phyloP scores from a whole-genome alignment of 176 grass and related monocot species.

The Triticum dicoccoides region DNA sequence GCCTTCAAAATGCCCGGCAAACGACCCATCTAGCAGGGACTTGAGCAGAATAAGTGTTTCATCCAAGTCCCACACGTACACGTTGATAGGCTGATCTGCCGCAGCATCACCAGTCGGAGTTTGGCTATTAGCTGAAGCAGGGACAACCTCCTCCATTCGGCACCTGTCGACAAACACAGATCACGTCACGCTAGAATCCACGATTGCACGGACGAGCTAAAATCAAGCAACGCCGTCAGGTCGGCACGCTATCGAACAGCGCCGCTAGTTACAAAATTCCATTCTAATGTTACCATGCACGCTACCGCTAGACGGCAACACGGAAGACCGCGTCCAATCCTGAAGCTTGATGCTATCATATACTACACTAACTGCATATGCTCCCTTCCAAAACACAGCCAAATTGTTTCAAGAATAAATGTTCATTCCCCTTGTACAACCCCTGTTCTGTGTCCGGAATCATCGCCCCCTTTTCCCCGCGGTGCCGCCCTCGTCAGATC shows the following conservation, averaged over 20 bases:
- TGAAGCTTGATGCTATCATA: background rate
- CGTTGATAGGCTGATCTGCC: slow-evolving; percentile 33
- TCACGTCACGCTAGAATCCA: background rate
- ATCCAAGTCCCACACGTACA: slow-evolving; percentile 97
- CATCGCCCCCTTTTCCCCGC: background rate
- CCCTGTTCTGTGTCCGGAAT: background rate
- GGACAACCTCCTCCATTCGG: slow-evolving; percentile 22
- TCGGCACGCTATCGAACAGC: background rate
- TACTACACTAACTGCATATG: background rate
- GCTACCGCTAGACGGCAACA: background rate
- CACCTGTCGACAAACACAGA: slow-evolving; percentile 1
- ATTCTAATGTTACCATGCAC: background rate
- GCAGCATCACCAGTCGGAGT: background rate
- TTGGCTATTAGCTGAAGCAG: slow-evolving; percentile 7
- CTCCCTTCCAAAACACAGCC: background rate
- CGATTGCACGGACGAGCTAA: background rate
- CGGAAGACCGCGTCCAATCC: background rate
- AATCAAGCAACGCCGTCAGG: background rate
- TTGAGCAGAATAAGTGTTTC: slow-evolving; percentile 95
- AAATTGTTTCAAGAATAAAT: background rate
- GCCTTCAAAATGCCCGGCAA: slow-evolving; percentile 60
- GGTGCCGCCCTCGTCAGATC: background rate
- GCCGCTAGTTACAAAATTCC: background rate
- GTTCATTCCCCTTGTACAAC: background rate
- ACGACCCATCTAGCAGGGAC: slow-evolving; percentile 80